Conservation (phyloP, 768 basidiomycete genomes). For the Boletus pseudo-olivaceus region DNA sequence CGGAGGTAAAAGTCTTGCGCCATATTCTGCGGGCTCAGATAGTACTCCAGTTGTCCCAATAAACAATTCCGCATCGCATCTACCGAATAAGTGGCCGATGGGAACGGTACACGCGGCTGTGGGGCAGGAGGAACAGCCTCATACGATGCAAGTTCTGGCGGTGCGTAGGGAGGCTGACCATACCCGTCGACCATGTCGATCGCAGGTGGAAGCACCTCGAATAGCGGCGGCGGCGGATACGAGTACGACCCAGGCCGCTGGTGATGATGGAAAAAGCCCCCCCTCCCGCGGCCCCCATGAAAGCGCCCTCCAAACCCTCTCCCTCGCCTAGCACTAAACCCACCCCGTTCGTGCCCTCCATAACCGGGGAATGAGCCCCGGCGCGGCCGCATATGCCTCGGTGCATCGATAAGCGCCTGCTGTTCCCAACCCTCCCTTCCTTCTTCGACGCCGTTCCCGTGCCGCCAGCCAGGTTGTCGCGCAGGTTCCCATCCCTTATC, state of each 20-base stretch:
- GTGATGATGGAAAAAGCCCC: constrained; percentile 33
- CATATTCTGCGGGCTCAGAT: constrained; percentile 87
- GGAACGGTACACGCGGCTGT: constrained; percentile 39
- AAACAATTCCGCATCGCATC: constrained; percentile 68
- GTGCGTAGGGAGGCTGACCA: constrained; percentile 29
- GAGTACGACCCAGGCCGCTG: constrained; percentile 31
- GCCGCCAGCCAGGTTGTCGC: constrained; percentile 20
- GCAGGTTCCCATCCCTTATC: constrained; percentile 18
- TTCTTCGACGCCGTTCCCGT: constrained; percentile 27
- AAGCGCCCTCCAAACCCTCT: constrained; percentile 38
- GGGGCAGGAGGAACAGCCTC: constrained; percentile 20
- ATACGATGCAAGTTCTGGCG: constrained; percentile 30
- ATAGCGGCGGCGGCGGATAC: constrained; percentile 25
- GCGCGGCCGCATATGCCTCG: constrained; percentile 25
- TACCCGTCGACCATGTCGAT: constrained; percentile 27
- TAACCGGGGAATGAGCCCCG: constrained; percentile 35
- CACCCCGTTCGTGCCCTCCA: constrained; percentile 32
- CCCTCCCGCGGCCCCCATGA: constrained; percentile 35
- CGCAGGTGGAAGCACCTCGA: constrained; percentile 28
- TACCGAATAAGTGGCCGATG: constrained; percentile 49
- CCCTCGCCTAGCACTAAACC: constrained; percentile 30
- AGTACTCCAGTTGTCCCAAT: constrained; percentile 87
- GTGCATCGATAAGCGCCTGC: constrained; percentile 10
- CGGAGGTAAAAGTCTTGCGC: constrained; percentile 83
- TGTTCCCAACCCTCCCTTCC: constrained; percentile 24